Base-by-base conservation (phyloP, 2,329 filamentous ascomycete species). In the Stagonosporopsis rhizophila region DNA sequence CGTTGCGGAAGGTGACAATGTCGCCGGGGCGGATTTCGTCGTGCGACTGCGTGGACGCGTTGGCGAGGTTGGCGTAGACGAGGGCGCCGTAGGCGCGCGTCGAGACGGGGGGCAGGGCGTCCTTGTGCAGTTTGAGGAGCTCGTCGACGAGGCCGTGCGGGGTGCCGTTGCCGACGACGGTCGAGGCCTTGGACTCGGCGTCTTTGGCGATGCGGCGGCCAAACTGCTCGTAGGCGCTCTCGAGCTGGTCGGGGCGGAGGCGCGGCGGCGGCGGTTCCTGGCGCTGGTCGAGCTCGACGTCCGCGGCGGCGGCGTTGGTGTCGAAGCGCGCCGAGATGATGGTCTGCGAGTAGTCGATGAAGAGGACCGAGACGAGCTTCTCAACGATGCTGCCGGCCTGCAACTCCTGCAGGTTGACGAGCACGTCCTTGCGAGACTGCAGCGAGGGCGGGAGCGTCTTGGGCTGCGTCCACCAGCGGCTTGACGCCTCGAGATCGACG, bases 341-440 rank as follows among this genome's bases (percentile, higher is more conserved):
- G 0, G 94, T 98, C 74, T 98, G 95, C 17, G 93, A 97, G 76
- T 99, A 99, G 78, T 99, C 95, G 69, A 92, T 88, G 79, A 91
- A 99, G 8, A 99, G 79, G n/a, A 98, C 81, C 66, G 89, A 95
- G 38, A 97, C 83, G 57, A 93, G 87, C 63, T 93, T 93, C 6
- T 89, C 90, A 19, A 96, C 80, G 0, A 87, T 87, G 72, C 88
- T 89, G 23, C 90, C 87, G 25, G 89, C 88, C 14, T 88, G 85
- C 1, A 88, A 87, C 71, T 97, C 91, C 62, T 96, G 91, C 20
- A 88, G 84, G 75, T 98, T 92, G 47, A 87, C 89, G 49, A 92
- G 85, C 15, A 98, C 83, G 72, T 99, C 95, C 66, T 87, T 89
- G 46, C 94, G 88, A 44, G 87, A 87, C 72, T 96, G 90, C 58